Evolutionary conservation across 371 early-diverging fungal genomes (phyloP), one percentile per base, ranked within the genome.

Genomic region (Mucor irregularis): DNA sequence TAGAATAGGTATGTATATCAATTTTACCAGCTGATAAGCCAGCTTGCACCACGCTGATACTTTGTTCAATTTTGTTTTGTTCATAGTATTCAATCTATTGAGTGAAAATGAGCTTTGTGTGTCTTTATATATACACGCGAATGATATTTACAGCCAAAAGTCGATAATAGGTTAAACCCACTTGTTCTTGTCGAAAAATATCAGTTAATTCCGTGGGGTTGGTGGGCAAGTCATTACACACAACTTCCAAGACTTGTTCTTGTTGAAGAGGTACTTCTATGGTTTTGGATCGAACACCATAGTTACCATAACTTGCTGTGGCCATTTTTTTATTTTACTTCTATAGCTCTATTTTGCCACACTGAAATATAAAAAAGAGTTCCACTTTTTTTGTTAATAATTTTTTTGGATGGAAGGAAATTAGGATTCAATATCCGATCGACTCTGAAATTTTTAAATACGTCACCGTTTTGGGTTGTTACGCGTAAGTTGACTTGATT

Each of bases 211-310:
- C 88, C 19, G 78, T 75, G 9, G 87, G 84, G 50, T 86, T 79
- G 22, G 65, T 73, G 0, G 85, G 86, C 19, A 92, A 70, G 68
- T 89, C 90, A 24, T 80, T 75, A 60, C 91, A 87, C 25, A 88
- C 87, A 34, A 93, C 90, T 64, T 90, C 91, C 40, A 93, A 70
- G 5, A 92, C 88, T 71, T 88, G 84, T 53, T 88, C 88, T 35
- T 84, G 87, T 54, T 86, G 81, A 26, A 93, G 66, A 19, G 91
- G 92, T 30, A 93, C 89, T 69, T 93, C 93, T 52, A 93, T 88
- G 4, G 88, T 78, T 44, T 71, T 67, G 5, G 70, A 56, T 64
- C 66, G 47, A 19, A 63, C 42, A 11, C 55, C 53, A 30, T 67
- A 59, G 26, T 56, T 46, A 25, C 62, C 61, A 60, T 56, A 69